Conservation (phyloP, 495 filamentous ascomycete species). For the Coniosporium apollinis region DNA sequence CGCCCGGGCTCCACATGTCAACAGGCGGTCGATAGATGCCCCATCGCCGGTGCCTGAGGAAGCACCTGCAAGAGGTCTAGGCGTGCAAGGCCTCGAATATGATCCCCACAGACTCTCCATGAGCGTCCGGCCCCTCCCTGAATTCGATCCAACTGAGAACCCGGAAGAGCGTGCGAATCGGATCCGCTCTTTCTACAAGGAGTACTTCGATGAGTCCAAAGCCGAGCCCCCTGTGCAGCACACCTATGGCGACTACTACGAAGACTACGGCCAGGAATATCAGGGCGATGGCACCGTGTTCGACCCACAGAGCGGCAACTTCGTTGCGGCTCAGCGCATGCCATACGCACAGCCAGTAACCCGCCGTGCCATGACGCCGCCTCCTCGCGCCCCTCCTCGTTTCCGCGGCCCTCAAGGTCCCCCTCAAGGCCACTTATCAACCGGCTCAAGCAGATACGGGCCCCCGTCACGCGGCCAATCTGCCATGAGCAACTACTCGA, state of each 20-base stretch:
- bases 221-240: constrained; percentile 11
- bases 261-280: constrained; percentile 52
- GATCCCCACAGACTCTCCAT: constrained; percentile 67
- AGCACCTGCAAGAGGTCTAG: constrained; percentile 28
- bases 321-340: constrained; percentile 42
- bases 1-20: background rate
- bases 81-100: constrained; percentile 33
- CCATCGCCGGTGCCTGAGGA: constrained; percentile 16
- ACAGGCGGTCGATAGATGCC: constrained; percentile 7
- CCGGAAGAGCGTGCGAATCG: constrained; percentile 89
- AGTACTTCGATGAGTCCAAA: constrained; percentile 88
- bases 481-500: constrained; percentile 9
- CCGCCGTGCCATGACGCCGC: constrained; percentile 94
- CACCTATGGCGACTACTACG: constrained; percentile 38
- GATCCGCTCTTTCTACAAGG: constrained; percentile 97
- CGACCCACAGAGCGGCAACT: constrained; percentile 58
- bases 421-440: constrained; percentile 20
- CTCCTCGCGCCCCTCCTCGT: constrained; percentile 59
- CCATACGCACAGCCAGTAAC: constrained; percentile 67
- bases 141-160: constrained; percentile 69
- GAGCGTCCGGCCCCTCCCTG: constrained; percentile 82
- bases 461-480: constrained; percentile 23
- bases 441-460: constrained; percentile 20
- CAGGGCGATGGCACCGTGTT: constrained; percentile 46
- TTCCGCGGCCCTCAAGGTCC: constrained; percentile 38